Percentiles rank a stretch among this genome's conserved stretches.
phyloP scores from a whole-genome alignment of 495 filamentous ascomycete species.

The Aspergillus saccharolyticus region DNA sequence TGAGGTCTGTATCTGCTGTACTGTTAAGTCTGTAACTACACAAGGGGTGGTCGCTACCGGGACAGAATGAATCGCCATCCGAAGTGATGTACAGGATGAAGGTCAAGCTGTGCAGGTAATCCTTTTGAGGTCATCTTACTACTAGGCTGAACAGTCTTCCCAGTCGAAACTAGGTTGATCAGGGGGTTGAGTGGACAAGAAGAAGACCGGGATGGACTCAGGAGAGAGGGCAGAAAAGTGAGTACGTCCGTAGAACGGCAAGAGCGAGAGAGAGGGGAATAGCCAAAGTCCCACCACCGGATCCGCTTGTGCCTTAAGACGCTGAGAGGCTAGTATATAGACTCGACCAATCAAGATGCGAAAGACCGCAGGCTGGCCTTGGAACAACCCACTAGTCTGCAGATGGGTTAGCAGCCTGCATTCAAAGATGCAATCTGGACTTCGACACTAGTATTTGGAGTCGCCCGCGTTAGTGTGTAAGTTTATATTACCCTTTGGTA shows the following conservation, averaged over 20 bases:
- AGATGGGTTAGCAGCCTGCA: slow-evolving; percentile 17
- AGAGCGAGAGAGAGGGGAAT: slow-evolving; percentile 6
- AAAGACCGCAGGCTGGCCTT: slow-evolving; percentile 10
- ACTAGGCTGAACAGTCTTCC: neutral
- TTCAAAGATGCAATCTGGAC: slow-evolving; percentile 7
- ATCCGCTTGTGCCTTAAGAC: slow-evolving; percentile 15
- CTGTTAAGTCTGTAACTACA: too few relatives aligned
- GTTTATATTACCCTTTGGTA: neutral
- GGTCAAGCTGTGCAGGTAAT: too few relatives aligned
- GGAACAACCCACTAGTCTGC: slow-evolving; percentile 11
- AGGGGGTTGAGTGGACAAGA: neutral
- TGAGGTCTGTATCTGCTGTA: slow-evolving; percentile 1
- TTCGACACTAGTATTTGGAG: neutral
- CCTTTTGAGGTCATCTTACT: too few relatives aligned
- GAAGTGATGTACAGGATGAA: too few relatives aligned
- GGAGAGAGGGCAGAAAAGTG: too few relatives aligned
- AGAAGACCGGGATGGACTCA: slow-evolving; percentile 3
- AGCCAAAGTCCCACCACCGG: slow-evolving; percentile 11
- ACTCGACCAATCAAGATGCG: slow-evolving; percentile 16
- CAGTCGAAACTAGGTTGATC: neutral
- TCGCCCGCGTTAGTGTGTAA: neutral
- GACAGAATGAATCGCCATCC: too few relatives aligned
- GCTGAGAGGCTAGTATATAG: slow-evolving; percentile 9
- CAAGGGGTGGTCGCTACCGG: too few relatives aligned
- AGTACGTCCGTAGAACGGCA: too few relatives aligned